phyloP scores from a whole-genome alignment of 1,284 basidiomycete genomes.

The Naganishia albida region DNA sequence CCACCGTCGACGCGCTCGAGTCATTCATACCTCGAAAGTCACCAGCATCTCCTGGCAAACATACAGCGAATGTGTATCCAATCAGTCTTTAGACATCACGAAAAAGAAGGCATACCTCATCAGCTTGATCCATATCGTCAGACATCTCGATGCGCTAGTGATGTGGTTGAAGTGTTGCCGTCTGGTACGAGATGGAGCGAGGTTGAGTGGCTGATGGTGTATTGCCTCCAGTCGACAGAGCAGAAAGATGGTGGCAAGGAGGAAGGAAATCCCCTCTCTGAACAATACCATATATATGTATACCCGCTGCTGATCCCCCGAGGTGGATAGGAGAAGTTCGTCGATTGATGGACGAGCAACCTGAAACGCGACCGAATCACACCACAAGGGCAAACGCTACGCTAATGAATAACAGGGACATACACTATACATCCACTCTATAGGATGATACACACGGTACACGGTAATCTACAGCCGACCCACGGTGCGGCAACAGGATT shows the following conservation, averaged over 20 bases:
- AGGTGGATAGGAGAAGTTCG: background rate
- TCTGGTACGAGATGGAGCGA: too few species aligned
- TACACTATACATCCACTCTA: background rate
- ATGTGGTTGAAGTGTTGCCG: background rate
- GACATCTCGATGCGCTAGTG: slow-evolving; percentile 5
- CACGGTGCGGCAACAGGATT: slow-evolving; percentile 13
- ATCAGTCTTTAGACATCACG: background rate
- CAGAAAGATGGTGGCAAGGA: background rate
- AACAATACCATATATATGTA: background rate
- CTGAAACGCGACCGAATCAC: background rate
- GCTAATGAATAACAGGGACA: background rate
- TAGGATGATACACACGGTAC: slow-evolving; percentile 5
- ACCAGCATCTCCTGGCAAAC: slow-evolving; percentile 10
- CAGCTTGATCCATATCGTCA: slow-evolving; percentile 19
- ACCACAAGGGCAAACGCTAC: too few species aligned
- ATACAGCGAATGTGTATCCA: background rate
- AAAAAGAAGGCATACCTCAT: slow-evolving; percentile 7
- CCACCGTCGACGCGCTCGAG: background rate
- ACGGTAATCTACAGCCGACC: background rate
- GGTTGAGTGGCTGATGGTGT: background rate
- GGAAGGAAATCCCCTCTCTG: background rate
- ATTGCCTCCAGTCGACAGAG: background rate
- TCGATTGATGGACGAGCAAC: background rate
- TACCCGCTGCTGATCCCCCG: background rate
- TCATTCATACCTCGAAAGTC: slow-evolving; percentile 8